Conservation (phyloP, 305 asterid species). For the Fraxinus dipetala region DNA sequence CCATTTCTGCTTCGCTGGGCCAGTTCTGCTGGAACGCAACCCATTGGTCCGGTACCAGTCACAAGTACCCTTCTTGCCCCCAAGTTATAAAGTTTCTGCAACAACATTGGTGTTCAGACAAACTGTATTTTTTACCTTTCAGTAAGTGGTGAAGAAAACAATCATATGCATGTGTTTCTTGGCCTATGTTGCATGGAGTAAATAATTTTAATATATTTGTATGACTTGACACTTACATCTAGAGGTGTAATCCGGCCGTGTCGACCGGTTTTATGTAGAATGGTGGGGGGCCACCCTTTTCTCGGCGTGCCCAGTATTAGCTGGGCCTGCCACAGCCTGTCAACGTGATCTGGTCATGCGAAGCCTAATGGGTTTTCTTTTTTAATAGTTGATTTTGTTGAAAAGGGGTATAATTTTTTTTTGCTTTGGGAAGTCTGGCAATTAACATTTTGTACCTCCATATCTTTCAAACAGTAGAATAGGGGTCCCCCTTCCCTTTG, state of each 20-base stretch:
- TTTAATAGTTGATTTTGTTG: neutral
- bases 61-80: slow-evolving; percentile 52
- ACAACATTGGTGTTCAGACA: neutral
- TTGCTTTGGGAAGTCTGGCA: neutral
- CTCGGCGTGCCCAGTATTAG: neutral
- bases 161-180: neutral
- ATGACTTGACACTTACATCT: neutral
- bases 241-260: neutral
- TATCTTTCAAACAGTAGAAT: neutral
- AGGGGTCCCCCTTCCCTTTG: neutral
- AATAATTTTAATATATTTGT: neutral
- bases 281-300: neutral
- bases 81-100: slow-evolving; percentile 37
- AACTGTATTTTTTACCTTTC: neutral
- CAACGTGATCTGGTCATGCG: neutral
- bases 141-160: neutral
- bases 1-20: slow-evolving; percentile 51
- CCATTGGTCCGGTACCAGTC: slow-evolving; percentile 57
- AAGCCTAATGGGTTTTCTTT: neutral
- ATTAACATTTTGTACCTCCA: neutral
- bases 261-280: neutral
- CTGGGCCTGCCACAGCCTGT: neutral
- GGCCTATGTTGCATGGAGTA: neutral
- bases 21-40: slow-evolving; percentile 60
- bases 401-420: neutral